Evolutionary conservation across 345 rosid genomes (phyloP).

Genomic region (Combretum micranthum): DNA sequence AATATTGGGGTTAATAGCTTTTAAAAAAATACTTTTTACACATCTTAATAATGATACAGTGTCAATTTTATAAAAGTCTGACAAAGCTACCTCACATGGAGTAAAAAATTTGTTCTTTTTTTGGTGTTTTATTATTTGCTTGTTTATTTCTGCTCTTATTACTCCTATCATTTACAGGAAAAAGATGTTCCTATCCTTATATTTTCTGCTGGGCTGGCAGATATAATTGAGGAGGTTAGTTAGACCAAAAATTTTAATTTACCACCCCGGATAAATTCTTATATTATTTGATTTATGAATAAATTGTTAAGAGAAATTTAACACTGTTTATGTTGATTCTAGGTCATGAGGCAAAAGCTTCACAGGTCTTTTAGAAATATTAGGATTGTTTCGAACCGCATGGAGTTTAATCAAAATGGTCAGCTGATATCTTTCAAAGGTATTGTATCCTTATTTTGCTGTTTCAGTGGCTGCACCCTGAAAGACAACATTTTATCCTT

Average conservation of each 20-base stretch:
- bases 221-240: slow-evolving; percentile 88
- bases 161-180: slow-evolving; percentile 36
- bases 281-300: background rate
- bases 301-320: background rate
- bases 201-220: slow-evolving; percentile 97
- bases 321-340: slow-evolving; percentile 9
- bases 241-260: background rate
- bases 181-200: slow-evolving; percentile 66
- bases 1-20: no score
- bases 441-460: slow-evolving; percentile 11
- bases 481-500: background rate
- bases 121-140: background rate
- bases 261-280: background rate
- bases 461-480: slow-evolving; percentile 4
- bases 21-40: no score
- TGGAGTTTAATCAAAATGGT: slow-evolving; percentile 61
- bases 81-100: no score
- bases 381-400: slow-evolving; percentile 72
- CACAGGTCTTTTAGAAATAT: slow-evolving; percentile 62
- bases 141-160: slow-evolving; percentile 3
- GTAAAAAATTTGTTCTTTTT: background rate
- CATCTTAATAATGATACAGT: no score
- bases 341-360: slow-evolving; percentile 89
- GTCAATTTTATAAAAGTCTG: no score
- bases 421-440: slow-evolving; percentile 74